phyloP scores from a whole-genome alignment of 345 rosid species.

The Moricandia moricandioides region DNA sequence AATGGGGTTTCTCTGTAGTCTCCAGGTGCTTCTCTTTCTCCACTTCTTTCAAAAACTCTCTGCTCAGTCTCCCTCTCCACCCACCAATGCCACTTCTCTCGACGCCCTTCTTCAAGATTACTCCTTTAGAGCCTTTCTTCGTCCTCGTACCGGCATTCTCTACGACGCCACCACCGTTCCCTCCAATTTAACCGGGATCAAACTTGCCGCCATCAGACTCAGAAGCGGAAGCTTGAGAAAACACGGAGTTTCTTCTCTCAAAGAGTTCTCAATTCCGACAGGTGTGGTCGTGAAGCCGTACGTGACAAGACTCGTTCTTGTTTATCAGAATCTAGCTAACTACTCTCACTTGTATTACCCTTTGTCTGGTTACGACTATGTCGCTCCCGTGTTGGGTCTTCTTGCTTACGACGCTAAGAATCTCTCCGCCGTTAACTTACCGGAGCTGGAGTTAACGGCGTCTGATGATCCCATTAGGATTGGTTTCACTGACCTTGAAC shows the following conservation, averaged over 20 bases:
- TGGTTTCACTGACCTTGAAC: slow-evolving; percentile 50
- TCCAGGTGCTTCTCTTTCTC: slow-evolving; percentile 46
- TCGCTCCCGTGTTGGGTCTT: slow-evolving; percentile 81
- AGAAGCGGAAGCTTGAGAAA: slow-evolving; percentile 76
- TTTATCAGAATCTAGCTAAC: slow-evolving; percentile 85
- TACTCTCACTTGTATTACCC: slow-evolving; percentile 65
- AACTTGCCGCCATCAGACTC: slow-evolving; percentile 73
- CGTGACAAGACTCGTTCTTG: slow-evolving; percentile 79
- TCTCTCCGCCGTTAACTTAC: slow-evolving; percentile 59
- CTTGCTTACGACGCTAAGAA: slow-evolving; percentile 74
- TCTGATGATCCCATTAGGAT: slow-evolving; percentile 52
- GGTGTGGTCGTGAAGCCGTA: slow-evolving; percentile 56
- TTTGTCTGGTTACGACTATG: slow-evolving; percentile 47
- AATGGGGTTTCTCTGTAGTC: slow-evolving; percentile 66
- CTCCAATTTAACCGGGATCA: slow-evolving; percentile 67
- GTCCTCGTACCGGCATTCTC: slow-evolving; percentile 66
- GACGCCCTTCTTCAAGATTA: slow-evolving; percentile 84
- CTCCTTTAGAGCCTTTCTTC: slow-evolving; percentile 63
- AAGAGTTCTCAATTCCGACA: slow-evolving; percentile 56
- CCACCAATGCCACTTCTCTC: slow-evolving; percentile 49
- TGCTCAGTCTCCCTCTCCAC: slow-evolving; percentile 45
- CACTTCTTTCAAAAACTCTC: slow-evolving; percentile 33
- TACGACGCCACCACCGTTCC: slow-evolving; percentile 60
- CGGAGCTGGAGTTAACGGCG: slow-evolving; percentile 46
- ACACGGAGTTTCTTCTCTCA: slow-evolving; percentile 48